Base-by-base conservation (phyloP, 768 basidiomycete species). In the Hericium coralloides region DNA sequence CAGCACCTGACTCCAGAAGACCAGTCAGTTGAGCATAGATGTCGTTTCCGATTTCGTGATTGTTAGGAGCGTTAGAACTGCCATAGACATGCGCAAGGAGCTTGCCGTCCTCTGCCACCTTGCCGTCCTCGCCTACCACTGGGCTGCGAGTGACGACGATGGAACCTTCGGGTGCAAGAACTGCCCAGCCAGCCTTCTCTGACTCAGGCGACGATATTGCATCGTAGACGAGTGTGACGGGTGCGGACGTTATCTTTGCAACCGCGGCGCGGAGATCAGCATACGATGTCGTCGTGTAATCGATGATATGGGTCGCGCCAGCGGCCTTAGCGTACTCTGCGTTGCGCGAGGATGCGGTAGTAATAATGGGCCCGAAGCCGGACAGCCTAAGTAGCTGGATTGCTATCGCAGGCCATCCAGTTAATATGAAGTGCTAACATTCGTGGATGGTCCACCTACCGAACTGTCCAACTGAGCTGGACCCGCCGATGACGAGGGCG, bases 381-480 rank as follows among this genome's bases (percentile, higher is more conserved):
- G 59, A 60, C 22, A 63, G 59, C 36, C 47, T 60, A 22, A 55
- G 55, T 1, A 60, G 54, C 36, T 63, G 61, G 22, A 63, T 55
- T 22, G 61, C 58, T 62, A 17, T 49, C 2, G 17, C 2, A 36
- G 12, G 6, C 9, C 38, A n/a, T 23, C 2, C 17, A 41, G 23
- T 22, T 12, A 38, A 17, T 12, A 3, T 22, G 18, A 26, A 38
- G 18, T 17, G 22, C 23, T 14, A 43, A 14, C 12, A 12, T 18
- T 26, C 3, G 15, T 48, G 6, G 17, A 45, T 12, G 38, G 49
- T 58, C 4, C 12, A 60, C 72, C 59, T 66, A 76, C 79, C 75
- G 37, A 69, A 75, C 70, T 80, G 77, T 47, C 80, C 79, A 2
- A 79, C 76, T 38, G 77, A 78, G 50, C 73, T 73, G 23, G 73